Conservation (phyloP, 805 yeast species). For the Kodamaea jinghongensis region DNA sequence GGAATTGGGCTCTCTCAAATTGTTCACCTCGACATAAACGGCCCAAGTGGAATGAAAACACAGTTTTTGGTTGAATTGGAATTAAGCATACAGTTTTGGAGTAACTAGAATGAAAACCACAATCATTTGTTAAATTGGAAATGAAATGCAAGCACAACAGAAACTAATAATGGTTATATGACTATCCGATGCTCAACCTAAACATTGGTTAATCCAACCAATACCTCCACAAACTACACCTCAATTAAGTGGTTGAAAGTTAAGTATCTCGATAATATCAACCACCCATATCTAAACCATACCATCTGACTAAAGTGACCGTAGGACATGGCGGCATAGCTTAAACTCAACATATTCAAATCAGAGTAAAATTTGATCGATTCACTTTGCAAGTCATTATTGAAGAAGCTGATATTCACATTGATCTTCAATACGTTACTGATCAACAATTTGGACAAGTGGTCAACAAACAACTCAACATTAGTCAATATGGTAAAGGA, state of each 20-base stretch:
- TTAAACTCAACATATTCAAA: conserved; percentile 38
- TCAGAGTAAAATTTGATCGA: conserved; percentile 41
- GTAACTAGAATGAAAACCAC: too few relatives aligned
- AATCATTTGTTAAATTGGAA: too few relatives aligned
- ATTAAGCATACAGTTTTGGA: too few relatives aligned
- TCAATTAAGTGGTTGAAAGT: conserved; percentile 64
- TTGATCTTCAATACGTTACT: conserved; percentile 31
- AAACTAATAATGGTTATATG: too few relatives aligned
- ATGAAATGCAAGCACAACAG: too few relatives aligned
- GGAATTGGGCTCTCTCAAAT: too few relatives aligned
- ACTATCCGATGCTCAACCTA: too few relatives aligned
- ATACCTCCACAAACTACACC: conserved; percentile 4
- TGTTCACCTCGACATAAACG: too few relatives aligned
- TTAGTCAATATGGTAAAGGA: conserved; percentile 45
- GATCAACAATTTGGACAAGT: conserved; percentile 31
- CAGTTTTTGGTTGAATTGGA: too few relatives aligned
- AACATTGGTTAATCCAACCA: too few relatives aligned
- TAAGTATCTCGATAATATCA: conserved; percentile 71
- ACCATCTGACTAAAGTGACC: conserved; percentile 91
- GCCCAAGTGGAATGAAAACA: too few relatives aligned
- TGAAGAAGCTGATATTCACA: conserved; percentile 38
- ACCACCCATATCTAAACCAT: conserved; percentile 93
- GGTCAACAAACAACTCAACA: conserved; percentile 37
- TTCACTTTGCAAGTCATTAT: conserved; percentile 16
- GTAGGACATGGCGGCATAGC: conserved; percentile 69